Evolutionary conservation across 2,329 filamentous ascomycete genomes (phyloP), one percentile per base, ranked within the genome.

Genomic region (Leptographium radiaticola): DNA sequence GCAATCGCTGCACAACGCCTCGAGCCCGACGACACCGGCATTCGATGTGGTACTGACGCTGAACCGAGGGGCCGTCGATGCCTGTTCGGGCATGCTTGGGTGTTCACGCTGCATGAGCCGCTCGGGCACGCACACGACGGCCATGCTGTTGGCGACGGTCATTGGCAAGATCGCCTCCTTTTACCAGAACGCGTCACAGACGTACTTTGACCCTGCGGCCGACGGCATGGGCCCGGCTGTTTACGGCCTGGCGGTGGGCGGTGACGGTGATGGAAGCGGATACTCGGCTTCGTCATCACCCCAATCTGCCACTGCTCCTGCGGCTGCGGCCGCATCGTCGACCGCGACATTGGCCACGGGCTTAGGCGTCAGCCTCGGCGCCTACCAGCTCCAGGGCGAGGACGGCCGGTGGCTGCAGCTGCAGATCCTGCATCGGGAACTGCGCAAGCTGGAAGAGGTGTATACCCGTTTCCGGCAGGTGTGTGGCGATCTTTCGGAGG

Each of bases 81-180:
- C 66, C n/a, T 76, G 74, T 55, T 67, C 69, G 1, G 63, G 66
- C 1, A 73, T 77, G 70, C 66, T 77, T 4, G 63, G 65, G 20
- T 77, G 75, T 59, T 52, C 63, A 0, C 64, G 64, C 30, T 77
- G 75, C 61, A 70, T 75, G 64, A 68, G 64, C 53, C 65, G 66
- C 13, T 68, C 68, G 1, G 71, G 69, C 2, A 69, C 67, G 4
- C 70, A 73, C 49, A 74, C 73, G 1, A 66, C 69, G 0, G 68
- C 70, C 6, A 76, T 75, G 73, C 66, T 77, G 0, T 65, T 76
- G n/a, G 72, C 70, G 0, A 75, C 73, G 0, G 65, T 76, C 20
- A 69, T 77, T 18, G 69, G 70, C 49, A 73, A 75, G 60, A 70
- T 75, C 48, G 70, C 72, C 1, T 70, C 68, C 1, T 69, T 74